Base-by-base conservation (phyloP, 805 yeast species). In the Cyberlindnera euphorbiiphila region DNA sequence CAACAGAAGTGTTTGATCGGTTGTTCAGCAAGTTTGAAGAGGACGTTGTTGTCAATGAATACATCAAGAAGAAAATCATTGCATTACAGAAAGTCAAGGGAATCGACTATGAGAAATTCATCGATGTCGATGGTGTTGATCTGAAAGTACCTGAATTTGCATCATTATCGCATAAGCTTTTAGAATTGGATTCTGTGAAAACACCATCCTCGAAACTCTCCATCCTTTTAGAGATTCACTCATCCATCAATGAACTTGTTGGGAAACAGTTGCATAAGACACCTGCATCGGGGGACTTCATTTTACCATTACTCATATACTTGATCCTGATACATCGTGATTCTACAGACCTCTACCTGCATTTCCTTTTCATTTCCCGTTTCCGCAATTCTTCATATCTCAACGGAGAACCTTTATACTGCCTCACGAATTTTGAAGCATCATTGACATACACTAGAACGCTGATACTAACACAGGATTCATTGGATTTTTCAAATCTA, bases 391-490 rank as follows among this genome's bases (percentile, higher is more conserved):
- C 36, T 4, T 21, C 29, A 1, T 37, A 33, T 6, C 40, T 54
- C 12, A 29, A 28, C 12, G 47, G 44, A 9, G 49, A 53, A n/a
- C 39, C 47, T 3, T 29, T 49, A 1, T 54, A 50, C 34, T 49
- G 53, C 18, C 35, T 54, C 12, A 54, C 58, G 4, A 54, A 54
- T 35, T 26, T 49, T 10, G 59, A 54, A 32, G 59, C 59, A 9
- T 43, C 58, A 9, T 39, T 54, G 28, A 39, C 45, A 22, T 54
- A 42, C 20, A 38, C 43, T 1, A 41, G 43, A 18, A 23, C 43
- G 3, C 32, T 50, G 10, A 40, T 47, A 4, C 29, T 48, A 6
- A 39, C 39, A 9, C 37, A 27, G 14, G 45, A 37, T 22, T 37
- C 46, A 6, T 22, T 42, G 11, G 42, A 39, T 18, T 25, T 36